Percentiles rank a stretch among this genome's conserved stretches.
These are phyloP conservation scores for Bacterosira constricta DNA, from an alignment of 108 stramenopile genomes.

Conservation along the genomic window DNA sequence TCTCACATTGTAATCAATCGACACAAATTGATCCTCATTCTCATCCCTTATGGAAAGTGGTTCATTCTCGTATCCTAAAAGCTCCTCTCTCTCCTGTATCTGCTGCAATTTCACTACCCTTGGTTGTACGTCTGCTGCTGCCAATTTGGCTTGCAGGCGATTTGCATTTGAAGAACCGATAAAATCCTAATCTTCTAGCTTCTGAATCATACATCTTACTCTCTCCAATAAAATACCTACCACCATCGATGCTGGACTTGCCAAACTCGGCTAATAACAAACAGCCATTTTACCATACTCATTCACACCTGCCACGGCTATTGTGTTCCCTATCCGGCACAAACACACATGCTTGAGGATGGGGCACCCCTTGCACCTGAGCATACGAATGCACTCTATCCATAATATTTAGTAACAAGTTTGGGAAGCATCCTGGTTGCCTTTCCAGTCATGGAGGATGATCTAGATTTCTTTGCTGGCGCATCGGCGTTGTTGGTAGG, in stretches of 20 bases:
- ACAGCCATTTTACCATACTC: slow-evolving; percentile 83
- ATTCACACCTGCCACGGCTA: slow-evolving; percentile 80
- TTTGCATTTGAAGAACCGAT: slow-evolving; percentile 50
- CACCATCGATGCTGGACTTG: neutral
- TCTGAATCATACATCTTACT: slow-evolving; percentile 8
- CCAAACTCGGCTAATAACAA: slow-evolving; percentile 71
- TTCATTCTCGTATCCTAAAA: slow-evolving; percentile 52
- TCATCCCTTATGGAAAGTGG: slow-evolving; percentile 52
- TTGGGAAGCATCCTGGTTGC: slow-evolving; percentile 47
- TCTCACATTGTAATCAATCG: slow-evolving; percentile 32
- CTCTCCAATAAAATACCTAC: neutral
- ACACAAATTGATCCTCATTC: slow-evolving; percentile 56
- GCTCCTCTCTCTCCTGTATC: slow-evolving; percentile 38
- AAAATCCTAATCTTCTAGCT: slow-evolving; percentile 29
- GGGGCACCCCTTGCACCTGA: slow-evolving; percentile 79
- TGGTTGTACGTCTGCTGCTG: too few species aligned
- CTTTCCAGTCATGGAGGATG: slow-evolving; percentile 52
- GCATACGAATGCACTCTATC: slow-evolving; percentile 60
- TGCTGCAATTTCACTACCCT: too few species aligned
- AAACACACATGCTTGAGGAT: slow-evolving; percentile 76
- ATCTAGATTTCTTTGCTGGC: slow-evolving; percentile 4
- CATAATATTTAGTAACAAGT: slow-evolving; percentile 32
- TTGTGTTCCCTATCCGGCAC: slow-evolving; percentile 66
- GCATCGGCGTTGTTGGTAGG: slow-evolving; percentile 6
- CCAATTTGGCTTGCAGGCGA: slow-evolving; percentile 15